phyloP scores from a whole-genome alignment of 1,284 basidiomycete genomes.

The Entoloma clypeatum region DNA sequence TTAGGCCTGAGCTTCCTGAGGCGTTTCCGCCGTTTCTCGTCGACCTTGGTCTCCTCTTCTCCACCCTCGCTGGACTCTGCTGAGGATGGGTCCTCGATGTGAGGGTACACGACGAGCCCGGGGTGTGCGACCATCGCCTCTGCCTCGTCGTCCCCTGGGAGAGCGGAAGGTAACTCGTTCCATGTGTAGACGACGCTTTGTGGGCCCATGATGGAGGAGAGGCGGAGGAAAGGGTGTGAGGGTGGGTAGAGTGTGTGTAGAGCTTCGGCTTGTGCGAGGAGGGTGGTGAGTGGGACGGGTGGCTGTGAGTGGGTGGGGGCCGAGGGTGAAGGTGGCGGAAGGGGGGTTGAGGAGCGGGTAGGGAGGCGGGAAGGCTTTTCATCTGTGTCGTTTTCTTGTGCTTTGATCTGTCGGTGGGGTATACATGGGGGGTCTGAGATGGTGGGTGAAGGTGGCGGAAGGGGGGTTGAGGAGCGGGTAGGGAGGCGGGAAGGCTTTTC shows the following conservation, averaged over 20 bases:
- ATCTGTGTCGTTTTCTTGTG: no score
- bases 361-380: slow-evolving; percentile 10
- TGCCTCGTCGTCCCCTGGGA: slow-evolving; percentile 52
- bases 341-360: slow-evolving; percentile 3
- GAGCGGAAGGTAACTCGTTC: slow-evolving; percentile 39
- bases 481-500: no score
- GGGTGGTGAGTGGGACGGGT: slow-evolving; percentile 33
- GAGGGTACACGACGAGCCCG: slow-evolving; percentile 53
- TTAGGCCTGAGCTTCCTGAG: slow-evolving; percentile 16
- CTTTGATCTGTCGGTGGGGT: no score
- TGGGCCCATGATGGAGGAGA: slow-evolving; percentile 68
- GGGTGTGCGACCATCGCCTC: slow-evolving; percentile 58
- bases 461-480: no score
- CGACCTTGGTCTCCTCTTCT: slow-evolving; percentile 16
- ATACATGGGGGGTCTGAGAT: no score
- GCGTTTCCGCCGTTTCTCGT: slow-evolving; percentile 11
- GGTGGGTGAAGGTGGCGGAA: no score
- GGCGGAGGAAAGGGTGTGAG: slow-evolving; percentile 35
- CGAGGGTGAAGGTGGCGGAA: not conserved
- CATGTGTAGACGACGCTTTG: slow-evolving; percentile 59
- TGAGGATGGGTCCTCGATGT: slow-evolving; percentile 36
- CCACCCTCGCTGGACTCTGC: slow-evolving; percentile 28
- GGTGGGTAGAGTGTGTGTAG: slow-evolving; percentile 36
- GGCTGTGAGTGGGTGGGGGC: slow-evolving; percentile 13
- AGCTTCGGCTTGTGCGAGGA: slow-evolving; percentile 36